Conservation (phyloP, 1,139 yeast species). For the Arxiozyma slooffiae region DNA sequence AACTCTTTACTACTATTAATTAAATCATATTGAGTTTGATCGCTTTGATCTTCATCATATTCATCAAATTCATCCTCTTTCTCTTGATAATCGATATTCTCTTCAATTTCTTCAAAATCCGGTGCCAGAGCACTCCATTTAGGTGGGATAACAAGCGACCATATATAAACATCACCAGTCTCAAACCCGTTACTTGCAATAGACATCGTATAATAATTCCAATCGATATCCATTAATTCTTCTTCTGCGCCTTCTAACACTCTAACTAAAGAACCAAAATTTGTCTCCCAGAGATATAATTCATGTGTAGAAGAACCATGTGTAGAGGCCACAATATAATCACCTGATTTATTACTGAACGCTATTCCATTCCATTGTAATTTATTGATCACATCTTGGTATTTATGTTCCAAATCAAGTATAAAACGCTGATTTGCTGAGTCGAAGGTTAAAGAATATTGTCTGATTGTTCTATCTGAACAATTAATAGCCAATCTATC, state of each 20-base stretch:
- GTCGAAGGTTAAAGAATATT: conserved; percentile 39
- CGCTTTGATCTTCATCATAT: conserved; percentile 51
- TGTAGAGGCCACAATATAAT: conserved; percentile 79
- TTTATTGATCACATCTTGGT: conserved; percentile 83
- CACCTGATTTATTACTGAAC: conserved; percentile 67
- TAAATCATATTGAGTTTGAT: conserved; percentile 44
- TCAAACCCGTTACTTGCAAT: conserved; percentile 87
- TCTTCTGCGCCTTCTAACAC: conserved; percentile 90
- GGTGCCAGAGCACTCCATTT: conserved; percentile 98
- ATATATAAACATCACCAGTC: conserved; percentile 69
- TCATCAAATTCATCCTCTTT: conserved; percentile 89
- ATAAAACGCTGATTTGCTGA: conserved; percentile 32
- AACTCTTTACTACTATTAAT: conserved; percentile 17
- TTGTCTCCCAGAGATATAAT: conserved; percentile 87
- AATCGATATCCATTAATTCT: conserved; percentile 70
- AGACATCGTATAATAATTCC: conserved; percentile 69
- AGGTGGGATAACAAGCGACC: conserved; percentile 80
- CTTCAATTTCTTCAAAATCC: conserved; percentile 90
- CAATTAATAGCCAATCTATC: conserved; percentile 66
- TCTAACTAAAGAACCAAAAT: conserved; percentile 76
- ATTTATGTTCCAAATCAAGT: conserved; percentile 66
- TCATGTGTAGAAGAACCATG: conserved; percentile 82
- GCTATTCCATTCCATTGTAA: conserved; percentile 82
- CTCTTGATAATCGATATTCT: conserved; percentile 80
- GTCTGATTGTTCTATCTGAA: conserved; percentile 75